A percentile compares a stretch with the other conserved stretches of the same genome.
phyloP scores from a whole-genome alignment of 352 stramenopile species.

The Pythium coloratum region DNA sequence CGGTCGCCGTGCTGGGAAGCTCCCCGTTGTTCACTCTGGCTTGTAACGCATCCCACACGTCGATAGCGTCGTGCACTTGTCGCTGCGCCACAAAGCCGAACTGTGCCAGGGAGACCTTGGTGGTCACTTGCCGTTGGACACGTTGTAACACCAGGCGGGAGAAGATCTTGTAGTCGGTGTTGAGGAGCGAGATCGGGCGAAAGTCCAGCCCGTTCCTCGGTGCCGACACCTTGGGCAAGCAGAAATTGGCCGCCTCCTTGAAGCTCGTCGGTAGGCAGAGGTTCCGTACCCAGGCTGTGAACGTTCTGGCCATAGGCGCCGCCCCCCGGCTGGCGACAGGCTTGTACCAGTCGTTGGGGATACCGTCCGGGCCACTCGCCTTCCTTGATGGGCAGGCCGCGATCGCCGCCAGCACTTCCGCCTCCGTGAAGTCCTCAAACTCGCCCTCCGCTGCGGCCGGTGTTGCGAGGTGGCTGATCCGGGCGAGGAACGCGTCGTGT shows the following conservation, averaged over 20 bases:
- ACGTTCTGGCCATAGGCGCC: too few relatives aligned
- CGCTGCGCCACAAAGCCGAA: slow-evolving; percentile 4
- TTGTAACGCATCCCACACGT: not conserved
- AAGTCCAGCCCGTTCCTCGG: not conserved
- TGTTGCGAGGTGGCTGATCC: too few relatives aligned
- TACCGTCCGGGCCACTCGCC: too few relatives aligned
- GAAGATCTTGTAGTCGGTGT: slow-evolving; percentile 14
- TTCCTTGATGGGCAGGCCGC: too few relatives aligned
- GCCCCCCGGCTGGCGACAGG: too few relatives aligned
- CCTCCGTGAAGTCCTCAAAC: too few relatives aligned
- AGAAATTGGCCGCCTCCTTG: not conserved
- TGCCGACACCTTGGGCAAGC: not conserved
- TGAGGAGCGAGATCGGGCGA: not conserved
- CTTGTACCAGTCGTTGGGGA: too few relatives aligned
- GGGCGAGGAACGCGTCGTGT: not conserved
- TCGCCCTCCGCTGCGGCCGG: too few relatives aligned
- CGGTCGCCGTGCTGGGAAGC: not conserved
- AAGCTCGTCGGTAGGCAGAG: too few relatives aligned
- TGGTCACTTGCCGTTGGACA: not conserved
- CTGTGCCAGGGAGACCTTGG: not conserved
- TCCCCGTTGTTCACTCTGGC: not conserved
- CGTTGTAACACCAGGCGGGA: not conserved
- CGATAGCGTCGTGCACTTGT: slow-evolving; percentile 5
- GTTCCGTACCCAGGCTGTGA: too few relatives aligned
- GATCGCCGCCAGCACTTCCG: too few relatives aligned